Evolutionary conservation across 164 flowering plant genomes (phyloP), one percentile per base, ranked within the genome.

Genomic region (Tinospora cordifolia): DNA sequence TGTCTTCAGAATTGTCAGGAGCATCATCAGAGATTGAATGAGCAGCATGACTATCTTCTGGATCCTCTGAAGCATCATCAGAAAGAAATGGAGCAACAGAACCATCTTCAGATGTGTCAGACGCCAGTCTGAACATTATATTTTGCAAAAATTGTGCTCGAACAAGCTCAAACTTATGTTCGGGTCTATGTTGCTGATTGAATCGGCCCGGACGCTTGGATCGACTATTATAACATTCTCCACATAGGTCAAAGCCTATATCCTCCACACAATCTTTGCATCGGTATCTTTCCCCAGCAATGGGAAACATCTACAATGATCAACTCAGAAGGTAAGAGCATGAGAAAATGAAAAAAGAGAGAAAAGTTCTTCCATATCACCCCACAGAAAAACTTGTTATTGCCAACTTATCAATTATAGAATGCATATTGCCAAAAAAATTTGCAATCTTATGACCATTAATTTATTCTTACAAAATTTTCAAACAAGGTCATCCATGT

Each of bases 131-230:
- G 26, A 47, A 25, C 76, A 67, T 40, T 65, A 54, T 17, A 41
- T 22, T 71, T 14, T 0, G 76, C 19, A 26, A 54, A 54, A n/a
- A n/a, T 8, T 21, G 21, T 19, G 60, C 60, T 19, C 10, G 69
- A 26, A 76, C 59, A 36, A 69, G 79, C 79, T 80, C 79, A 73
- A 93, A 84, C 71, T 66, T 76, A 82, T 93, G 98, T 5, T 87
- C 92, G 24, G 86, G 78, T 14, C 79, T 88, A 75, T 93, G 98
- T 74, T 87, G 88, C 80, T 93, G 98, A 79, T 91, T 93, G 74
- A 93, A 93, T 66, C 94, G 82, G 8, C 98, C 98, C 10, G 93
- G 93, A 69, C 81, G 84, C 82, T 86, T 87, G 58, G 93, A 87
- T 7, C 66, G 25, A 25, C 88, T 83, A 24, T 77, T 75, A 54